Conservation (phyloP, 2,329 filamentous ascomycete species). For the Verticillium albo-atrum region DNA sequence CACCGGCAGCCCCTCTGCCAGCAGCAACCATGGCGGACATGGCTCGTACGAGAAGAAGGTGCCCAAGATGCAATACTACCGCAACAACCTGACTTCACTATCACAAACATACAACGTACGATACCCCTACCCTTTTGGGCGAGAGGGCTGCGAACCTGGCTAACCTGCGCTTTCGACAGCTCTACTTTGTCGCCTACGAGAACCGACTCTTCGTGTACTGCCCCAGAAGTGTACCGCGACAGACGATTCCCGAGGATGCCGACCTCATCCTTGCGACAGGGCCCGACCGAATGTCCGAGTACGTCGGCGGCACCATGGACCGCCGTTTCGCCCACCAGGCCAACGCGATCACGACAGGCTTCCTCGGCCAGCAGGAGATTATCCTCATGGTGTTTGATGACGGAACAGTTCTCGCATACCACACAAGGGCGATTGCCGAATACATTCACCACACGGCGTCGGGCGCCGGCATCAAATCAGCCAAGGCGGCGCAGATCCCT, state of each 20-base stretch:
- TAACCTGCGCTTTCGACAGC: conserved; percentile 24
- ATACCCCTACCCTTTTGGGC: background rate
- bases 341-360: conserved; percentile 65
- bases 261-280: conserved; percentile 45
- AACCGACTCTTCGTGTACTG: conserved; percentile 54
- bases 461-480: background rate
- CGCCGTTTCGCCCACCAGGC: conserved; percentile 50
- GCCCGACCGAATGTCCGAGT: conserved; percentile 31
- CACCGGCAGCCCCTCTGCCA: background rate
- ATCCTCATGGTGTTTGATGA: conserved; percentile 67
- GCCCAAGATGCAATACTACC: conserved; percentile 29
- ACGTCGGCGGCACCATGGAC: conserved; percentile 51
- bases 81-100: conserved; percentile 54
- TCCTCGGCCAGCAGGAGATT: conserved; percentile 66
- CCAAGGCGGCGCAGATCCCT: conserved; percentile 3
- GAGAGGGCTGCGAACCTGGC: background rate
- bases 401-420: conserved; percentile 69
- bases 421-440: conserved; percentile 49
- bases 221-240: conserved; percentile 39
- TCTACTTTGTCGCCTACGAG: conserved; percentile 58
- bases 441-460: conserved; percentile 28
- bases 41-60: conserved; percentile 8
- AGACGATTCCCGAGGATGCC: conserved; percentile 43
- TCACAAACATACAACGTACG: conserved; percentile 53
- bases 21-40: background rate